Base-by-base conservation (phyloP, 2,329 filamentous ascomycete genomes). In the Xylogone sp. region DNA sequence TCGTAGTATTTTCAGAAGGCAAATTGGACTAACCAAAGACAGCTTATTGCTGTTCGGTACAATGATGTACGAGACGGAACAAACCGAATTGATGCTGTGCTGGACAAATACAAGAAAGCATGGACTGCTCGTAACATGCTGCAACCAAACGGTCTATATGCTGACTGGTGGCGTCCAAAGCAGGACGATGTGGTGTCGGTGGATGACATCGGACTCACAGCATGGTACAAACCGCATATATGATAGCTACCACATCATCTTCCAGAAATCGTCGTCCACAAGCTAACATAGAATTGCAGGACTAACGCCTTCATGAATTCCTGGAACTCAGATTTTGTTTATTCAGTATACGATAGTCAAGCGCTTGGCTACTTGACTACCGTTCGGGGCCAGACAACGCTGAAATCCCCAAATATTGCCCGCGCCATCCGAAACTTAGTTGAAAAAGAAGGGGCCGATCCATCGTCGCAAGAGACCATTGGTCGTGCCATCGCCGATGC, bases 31-130 rank as follows among this genome's bases (percentile, higher is more conserved):
- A 13, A 31, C 8, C 27, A 31, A 45, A 68, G 68, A 57, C n/a
- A n/a, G n/a, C n/a, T 71, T 43, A 68, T 71, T 31, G 68, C 69
- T 1, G 66, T 71, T 51, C 59, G 64, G 5, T 68, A 68, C 45
- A 70, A 71, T 50, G 69, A 70, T 49, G 57, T 62, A 22, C 62
- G 62, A 1, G 53, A 70, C 29, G 68, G 67, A 1, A 71, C 67
- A 0, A 59, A 65, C 20, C 48, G 65, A 9, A 53, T 64, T 20
- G 57, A 61, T 0, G 60, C 62, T 2, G 60, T 73, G 1, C 50
- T 73, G 16, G 42, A 56, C 2, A 71, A 71, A 34, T 73, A 74
- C 51, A 62, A 57, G 49, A 63, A 56, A 1, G 70, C 71, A 1
- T 68, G 64, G 63, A 13, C 27, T 8, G 56, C 59, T 10, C 59